Base-by-base conservation (phyloP, 371 early-diverging fungal genomes). In the Synchytrium microbalum region DNA sequence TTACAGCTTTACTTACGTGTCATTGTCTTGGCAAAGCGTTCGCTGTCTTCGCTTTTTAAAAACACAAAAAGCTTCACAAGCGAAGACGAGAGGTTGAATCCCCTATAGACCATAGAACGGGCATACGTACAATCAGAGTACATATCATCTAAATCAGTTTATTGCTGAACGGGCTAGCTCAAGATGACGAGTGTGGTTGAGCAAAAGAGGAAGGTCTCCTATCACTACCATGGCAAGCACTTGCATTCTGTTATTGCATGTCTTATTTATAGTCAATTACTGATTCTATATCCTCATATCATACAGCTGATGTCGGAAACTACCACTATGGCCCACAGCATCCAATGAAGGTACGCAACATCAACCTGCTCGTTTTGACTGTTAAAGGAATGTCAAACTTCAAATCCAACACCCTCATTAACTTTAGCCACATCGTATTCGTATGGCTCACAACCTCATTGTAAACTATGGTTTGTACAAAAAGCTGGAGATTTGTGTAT, bases 391-490 rank as follows among this genome's bases (percentile, higher is more conserved):
- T 29, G 3, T 62, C 60, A 55, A 14, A 14, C 1, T 64, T 64
- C 25, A 61, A 3, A 5, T n/a, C 32, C n/a, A n/a, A n/a, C n/a
- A 3, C 3, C 31, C 28, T 60, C 32, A 16, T 30, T 58, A 33
- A 14, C n/a, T 3, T n/a, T 55, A 77, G 77, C 99, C 99, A 10
- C 95, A 96, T 66, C 86, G 99, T 65, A 95, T 99, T 79, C 87
- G 94, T 59, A 93, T 99, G 95, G 92, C 96, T 29, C 98, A 99
- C 77, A 94, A 92, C 69, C 84, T 99, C 66, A 90, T 99, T 53
- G 84, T 94, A 55, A 93, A 93, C 66, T 99, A 96, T 77, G 95
- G 91, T 14, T 80, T 99, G 14, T 92, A 95, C 72, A 92, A 95
- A 64, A 87, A 99, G 64, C 84, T 99, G 86, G 92, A 92, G 64